These are phyloP conservation scores for Dictyostelium purpureum DNA, from an alignment of 78 protist genomes.

Conservation along the genomic window DNA sequence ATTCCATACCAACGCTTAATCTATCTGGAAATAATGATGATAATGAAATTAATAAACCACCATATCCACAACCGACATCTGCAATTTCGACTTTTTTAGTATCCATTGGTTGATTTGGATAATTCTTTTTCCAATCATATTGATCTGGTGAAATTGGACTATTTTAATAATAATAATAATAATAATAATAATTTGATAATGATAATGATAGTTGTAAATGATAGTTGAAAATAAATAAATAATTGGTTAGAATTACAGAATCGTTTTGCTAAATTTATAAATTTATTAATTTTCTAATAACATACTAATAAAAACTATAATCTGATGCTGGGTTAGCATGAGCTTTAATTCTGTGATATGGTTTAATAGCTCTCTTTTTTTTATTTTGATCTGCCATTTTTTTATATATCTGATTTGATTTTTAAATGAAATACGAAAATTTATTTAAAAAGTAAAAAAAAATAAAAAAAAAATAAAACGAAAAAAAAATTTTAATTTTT, in stretches of 20 bases:
- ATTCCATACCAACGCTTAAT: constrained; percentile 93
- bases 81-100: constrained; percentile 68
- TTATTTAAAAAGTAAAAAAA: too few relatives aligned
- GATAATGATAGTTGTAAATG: too few relatives aligned
- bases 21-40: constrained; percentile 78
- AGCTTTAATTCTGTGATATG: constrained; percentile 82
- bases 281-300: not conserved
- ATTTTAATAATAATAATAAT: not conserved
- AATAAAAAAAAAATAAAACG: not conserved
- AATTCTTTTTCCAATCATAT: constrained; percentile 76
- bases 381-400: not conserved
- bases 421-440: too few relatives aligned
- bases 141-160: constrained; percentile 67
- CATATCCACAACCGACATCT: constrained; percentile 98
- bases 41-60: constrained; percentile 87
- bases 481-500: not conserved
- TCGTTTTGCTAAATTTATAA: not conserved
- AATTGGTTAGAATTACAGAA: not conserved
- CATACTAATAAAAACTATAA: constrained; percentile 72
- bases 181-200: not conserved
- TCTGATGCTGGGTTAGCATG: constrained; percentile 83
- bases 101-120: constrained; percentile 2
- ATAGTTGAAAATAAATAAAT: not conserved
- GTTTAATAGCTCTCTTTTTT: constrained; percentile 61
- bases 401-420: too few relatives aligned